Evolutionary conservation across 768 basidiomycete species (phyloP), one percentile per base, ranked within the genome.

Genomic region (Suillus ampliporus): DNA sequence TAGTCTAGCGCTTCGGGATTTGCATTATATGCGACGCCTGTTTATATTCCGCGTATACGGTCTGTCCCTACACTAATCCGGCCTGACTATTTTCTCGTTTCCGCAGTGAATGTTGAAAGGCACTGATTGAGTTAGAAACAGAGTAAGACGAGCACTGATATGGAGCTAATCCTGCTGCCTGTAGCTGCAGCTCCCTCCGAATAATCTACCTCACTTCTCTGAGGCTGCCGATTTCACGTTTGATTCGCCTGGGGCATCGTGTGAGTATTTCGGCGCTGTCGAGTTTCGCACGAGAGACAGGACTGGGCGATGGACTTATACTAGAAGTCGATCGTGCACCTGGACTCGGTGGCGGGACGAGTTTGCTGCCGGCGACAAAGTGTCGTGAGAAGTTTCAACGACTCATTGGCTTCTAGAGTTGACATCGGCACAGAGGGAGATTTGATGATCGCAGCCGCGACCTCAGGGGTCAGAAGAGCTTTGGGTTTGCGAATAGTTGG

Each of bases 381-480:
- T 46, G 82, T 80, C 19, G 83, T 79, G 57, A 94, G 80, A 73
- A 94, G 80, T 28, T 77, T 76, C 51, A 94, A 72, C 2, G 91
- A 92, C 70, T 94, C 91, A 51, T 82, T 84, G 2, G 92, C 91
- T 74, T 94, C 92, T 11, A 89, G 87, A 31, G 80, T 76, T 21
- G 92, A 94, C 64, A 92, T 86, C 9, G 92, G 91, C 7, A 94
- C 87, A 1, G 89, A 87, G 0, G 91, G 92, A 0, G 91, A 93
- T 76, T 94, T 93, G 60, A 93, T 76, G 63, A 94, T 78, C 13
- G 91, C 88, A 26, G 84, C 76, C 5, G 81, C 80, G 37, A 93
- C 89, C 70, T 94, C 91, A 37, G 81, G 80, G 17, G 79, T 74
- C 17, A 89, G 91, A 57, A 93, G 77, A 28, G 88, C 84, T 47